A percentile compares a stretch with the other conserved stretches of the same genome.
Evolutionary conservation across 2,329 filamentous ascomycete species (phyloP).

Genomic region (Beauveria australis): DNA sequence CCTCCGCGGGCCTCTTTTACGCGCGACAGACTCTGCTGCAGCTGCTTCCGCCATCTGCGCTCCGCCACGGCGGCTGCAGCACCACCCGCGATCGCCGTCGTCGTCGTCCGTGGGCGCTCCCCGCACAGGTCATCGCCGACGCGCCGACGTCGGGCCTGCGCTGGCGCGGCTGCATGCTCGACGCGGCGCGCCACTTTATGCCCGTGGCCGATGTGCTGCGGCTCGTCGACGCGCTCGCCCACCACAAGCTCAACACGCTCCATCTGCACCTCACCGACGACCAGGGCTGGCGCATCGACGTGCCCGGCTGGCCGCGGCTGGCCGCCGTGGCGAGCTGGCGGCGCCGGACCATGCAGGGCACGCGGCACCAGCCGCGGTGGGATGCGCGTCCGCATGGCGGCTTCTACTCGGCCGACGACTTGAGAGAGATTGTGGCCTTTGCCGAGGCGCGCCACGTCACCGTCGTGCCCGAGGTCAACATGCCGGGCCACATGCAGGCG

Average conservation of each 20-base stretch:
- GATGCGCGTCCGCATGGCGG: constrained; percentile 14
- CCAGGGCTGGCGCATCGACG: constrained; percentile 14
- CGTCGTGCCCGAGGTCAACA: constrained; percentile 16
- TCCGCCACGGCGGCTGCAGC: background rate
- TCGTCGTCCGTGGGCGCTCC: constrained; percentile 12
- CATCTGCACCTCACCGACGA: constrained; percentile 15
- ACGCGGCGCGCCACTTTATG: constrained; percentile 17
- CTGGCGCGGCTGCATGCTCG: constrained; percentile 17
- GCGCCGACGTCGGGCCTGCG: constrained; percentile 11
- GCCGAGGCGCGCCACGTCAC: constrained; percentile 14
- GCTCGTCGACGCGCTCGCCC: constrained; percentile 14
- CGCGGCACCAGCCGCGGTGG: constrained; percentile 8
- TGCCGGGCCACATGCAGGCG: constrained; percentile 17
- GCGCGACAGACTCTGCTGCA: constrained; percentile 14
- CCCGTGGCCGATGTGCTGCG: constrained; percentile 14
- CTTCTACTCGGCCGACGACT: constrained; percentile 13
- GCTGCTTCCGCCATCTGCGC: constrained; percentile 9
- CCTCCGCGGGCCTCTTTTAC: constrained; percentile 11
- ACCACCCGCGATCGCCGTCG: background rate
- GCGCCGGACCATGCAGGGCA: constrained; percentile 12
- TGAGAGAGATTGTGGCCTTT: constrained; percentile 13
- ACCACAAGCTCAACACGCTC: constrained; percentile 15
- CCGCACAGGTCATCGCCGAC: constrained; percentile 11
- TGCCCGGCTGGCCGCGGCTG: constrained; percentile 12
- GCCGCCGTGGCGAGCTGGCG: constrained; percentile 13